Base-by-base conservation (phyloP, 768 basidiomycete genomes). In the Coprinellus micaceus region DNA sequence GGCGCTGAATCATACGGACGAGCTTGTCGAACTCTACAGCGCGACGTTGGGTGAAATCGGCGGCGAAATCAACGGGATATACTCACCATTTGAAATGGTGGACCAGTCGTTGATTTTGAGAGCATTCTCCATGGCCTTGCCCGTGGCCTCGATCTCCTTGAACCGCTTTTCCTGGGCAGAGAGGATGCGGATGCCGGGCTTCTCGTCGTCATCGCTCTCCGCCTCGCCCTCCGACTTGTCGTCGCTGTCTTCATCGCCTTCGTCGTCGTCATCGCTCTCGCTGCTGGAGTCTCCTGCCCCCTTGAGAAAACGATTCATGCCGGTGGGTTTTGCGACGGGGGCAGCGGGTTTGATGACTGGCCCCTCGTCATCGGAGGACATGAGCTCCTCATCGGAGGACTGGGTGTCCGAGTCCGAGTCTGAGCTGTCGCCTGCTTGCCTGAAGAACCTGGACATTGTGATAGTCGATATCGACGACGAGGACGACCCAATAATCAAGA, bases 101-200 rank as follows among this genome's bases (percentile, higher is more conserved):
- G 88, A 86, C 97, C 97, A 99, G 73, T 99, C 94, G 64, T 95
- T 96, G 63, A 96, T 95, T 79, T 91, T 96, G 60, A 91, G 77
- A 19, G 88, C 94, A 67, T 99, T 98, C 46, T 96, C 92, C 77
- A 98, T 97, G 46, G 78, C 78, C 73, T 89, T 94, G 54, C 92
- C 91, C 2, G 88, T 89, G 1, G 84, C 84, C 71, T 98, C 95
- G 85, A 98, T 95, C 79, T 98, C 97, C 47, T 89, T 93, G 66
- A 94, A 71, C 52, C 95, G 81, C 71, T 92, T 95, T 71, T 95
- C 91, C 64, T 89, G 89, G 39, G 96, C 95, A 67, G 91, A 93
- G 70, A 92, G 84, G 61, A 91, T 88, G 58, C 82, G 81, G 46
- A 89, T 82, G 33, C 86, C 83, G 17, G 82, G 81, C 64, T 79